Conservation (phyloP, 2,329 filamentous ascomycete genomes). For the Exutisphaerella laricina region DNA sequence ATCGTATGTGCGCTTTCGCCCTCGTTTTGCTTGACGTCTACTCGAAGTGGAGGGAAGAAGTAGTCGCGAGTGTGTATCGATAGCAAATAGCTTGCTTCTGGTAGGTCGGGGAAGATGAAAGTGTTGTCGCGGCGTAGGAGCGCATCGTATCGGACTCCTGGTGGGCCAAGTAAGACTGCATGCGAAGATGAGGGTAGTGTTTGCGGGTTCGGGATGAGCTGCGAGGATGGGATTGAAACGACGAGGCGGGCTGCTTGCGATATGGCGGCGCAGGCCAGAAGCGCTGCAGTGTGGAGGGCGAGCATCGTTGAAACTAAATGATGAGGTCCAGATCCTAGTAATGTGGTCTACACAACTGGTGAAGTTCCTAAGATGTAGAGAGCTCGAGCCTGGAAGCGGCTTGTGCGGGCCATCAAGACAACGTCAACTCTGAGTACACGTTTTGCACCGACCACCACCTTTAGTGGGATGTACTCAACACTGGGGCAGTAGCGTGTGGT, state of each 20-base stretch:
- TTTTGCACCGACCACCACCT: too few relatives aligned
- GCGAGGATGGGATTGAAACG: slow-evolving; percentile 47
- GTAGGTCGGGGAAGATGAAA: slow-evolving; percentile 50
- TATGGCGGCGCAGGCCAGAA: slow-evolving; percentile 23
- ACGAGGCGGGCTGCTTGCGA: slow-evolving; percentile 42
- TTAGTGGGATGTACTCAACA: too few relatives aligned
- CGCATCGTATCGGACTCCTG: slow-evolving; percentile 48
- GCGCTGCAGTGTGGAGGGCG: too few relatives aligned
- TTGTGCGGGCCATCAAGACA: too few relatives aligned
- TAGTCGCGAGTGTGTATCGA: slow-evolving; percentile 72
- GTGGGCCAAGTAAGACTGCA: slow-evolving; percentile 50
- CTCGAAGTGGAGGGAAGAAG: slow-evolving; percentile 70
- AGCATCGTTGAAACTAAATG: too few relatives aligned
- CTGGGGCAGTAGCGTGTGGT: too few relatives aligned
- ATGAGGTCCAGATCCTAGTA: too few relatives aligned
- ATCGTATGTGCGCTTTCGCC: slow-evolving; percentile 45
- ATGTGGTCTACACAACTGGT: too few relatives aligned
- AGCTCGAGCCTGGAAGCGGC: too few relatives aligned
- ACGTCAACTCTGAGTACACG: too few relatives aligned
- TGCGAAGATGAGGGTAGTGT: slow-evolving; percentile 53
- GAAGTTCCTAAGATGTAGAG: too few relatives aligned
- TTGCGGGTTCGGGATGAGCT: slow-evolving; percentile 41
- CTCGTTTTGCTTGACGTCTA: slow-evolving; percentile 57
- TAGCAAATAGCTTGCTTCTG: slow-evolving; percentile 69
- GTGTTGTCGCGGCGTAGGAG: slow-evolving; percentile 56